These are phyloP conservation scores for Kluyveromyces siamensis DNA, from an alignment of 805 yeast genomes.

Conservation along the genomic window DNA sequence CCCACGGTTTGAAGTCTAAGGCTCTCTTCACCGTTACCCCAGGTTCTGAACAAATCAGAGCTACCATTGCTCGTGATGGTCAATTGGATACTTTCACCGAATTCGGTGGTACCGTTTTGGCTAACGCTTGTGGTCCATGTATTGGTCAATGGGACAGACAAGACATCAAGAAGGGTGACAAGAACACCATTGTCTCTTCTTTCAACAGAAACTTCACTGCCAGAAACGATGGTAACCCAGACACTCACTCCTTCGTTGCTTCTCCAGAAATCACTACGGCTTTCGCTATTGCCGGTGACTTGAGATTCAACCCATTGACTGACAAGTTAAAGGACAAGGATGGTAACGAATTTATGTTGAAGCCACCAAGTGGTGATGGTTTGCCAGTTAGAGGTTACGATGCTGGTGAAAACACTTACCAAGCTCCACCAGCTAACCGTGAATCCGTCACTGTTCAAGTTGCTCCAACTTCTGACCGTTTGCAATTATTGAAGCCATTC, in stretches of 20 bases:
- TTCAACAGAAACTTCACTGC: slow-evolving; percentile 98
- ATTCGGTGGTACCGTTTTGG: slow-evolving; percentile 89
- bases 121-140: slow-evolving; percentile 99
- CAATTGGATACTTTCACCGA: slow-evolving; percentile 79
- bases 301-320: slow-evolving; percentile 91
- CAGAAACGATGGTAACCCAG: slow-evolving; percentile 97
- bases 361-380: slow-evolving; percentile 85
- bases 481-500: slow-evolving; percentile 90
- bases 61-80: slow-evolving; percentile 96
- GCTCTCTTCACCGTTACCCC: slow-evolving; percentile 91
- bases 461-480: slow-evolving; percentile 89
- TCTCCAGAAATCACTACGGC: slow-evolving; percentile 96
- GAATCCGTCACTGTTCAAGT: slow-evolving; percentile 62
- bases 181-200: slow-evolving; percentile 93
- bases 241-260: slow-evolving; percentile 93
- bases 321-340: slow-evolving; percentile 80
- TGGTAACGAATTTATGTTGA: slow-evolving; percentile 83
- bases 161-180: slow-evolving; percentile 85
- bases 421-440: slow-evolving; percentile 93
- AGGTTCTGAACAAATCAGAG: slow-evolving; percentile 97
- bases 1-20: slow-evolving; percentile 86
- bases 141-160: slow-evolving; percentile 99
- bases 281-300: slow-evolving; percentile 91
- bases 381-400: slow-evolving; percentile 87
- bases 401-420: slow-evolving; percentile 90